These are phyloP conservation scores for Daphne laureola DNA, from an alignment of 441 rosid species.

Conservation along the genomic window DNA sequence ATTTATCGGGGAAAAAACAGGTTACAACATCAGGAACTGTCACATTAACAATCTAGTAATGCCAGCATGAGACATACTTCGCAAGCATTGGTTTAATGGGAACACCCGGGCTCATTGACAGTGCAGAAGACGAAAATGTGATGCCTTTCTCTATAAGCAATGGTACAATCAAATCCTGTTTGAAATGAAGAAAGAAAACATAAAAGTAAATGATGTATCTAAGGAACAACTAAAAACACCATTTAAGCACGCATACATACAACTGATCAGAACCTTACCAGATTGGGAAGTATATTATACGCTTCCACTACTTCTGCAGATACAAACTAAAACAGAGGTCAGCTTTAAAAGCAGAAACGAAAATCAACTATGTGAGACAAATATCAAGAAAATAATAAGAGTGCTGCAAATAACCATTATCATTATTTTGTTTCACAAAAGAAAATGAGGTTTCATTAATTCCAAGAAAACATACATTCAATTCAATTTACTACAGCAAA, in stretches of 20 bases:
- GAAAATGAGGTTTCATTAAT: no score
- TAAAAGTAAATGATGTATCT: background rate
- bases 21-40: conserved; percentile 12
- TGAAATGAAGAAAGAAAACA: conserved; percentile 6
- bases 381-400: no score
- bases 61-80: conserved; percentile 35
- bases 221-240: conserved; percentile 2
- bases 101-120: conserved; percentile 77
- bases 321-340: conserved; percentile 28
- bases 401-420: no score
- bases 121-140: conserved; percentile 58
- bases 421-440: no score
- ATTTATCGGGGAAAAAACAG: no score
- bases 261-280: conserved; percentile 40
- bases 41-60: conserved; percentile 10
- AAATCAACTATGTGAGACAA: no score
- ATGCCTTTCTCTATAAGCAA: conserved; percentile 52
- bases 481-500: no score
- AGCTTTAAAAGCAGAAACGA: no score
- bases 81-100: conserved; percentile 96
- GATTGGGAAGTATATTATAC: conserved; percentile 69
- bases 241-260: no score
- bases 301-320: conserved; percentile 73
- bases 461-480: no score
- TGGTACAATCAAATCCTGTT: conserved; percentile 75